A percentile compares a stretch with the other conserved stretches of the same genome.
Conservation (phyloP, 148 eudicot genomes). For the Dianthus caryophyllus region DNA sequence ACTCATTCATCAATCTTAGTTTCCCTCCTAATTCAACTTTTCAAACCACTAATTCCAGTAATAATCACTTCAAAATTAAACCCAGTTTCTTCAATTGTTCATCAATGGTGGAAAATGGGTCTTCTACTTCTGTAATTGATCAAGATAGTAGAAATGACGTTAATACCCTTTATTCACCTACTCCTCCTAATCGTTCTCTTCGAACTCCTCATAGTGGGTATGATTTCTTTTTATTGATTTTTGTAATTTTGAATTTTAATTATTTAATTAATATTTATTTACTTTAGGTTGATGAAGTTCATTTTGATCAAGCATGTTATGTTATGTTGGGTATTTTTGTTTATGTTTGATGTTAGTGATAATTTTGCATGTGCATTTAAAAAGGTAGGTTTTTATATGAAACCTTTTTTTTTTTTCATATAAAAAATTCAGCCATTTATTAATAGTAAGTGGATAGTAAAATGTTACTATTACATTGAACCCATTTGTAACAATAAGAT, state of each 20-base stretch:
- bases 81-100: not conserved
- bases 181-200: conserved; percentile 57
- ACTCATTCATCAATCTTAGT: conserved; percentile 6
- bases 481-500: no score
- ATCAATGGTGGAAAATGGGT: conserved; percentile 21
- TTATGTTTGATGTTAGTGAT: not conserved
- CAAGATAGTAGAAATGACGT: conserved; percentile 16
- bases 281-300: not conserved
- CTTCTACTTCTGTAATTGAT: conserved; percentile 8
- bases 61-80: no score
- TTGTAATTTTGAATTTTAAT: not conserved
- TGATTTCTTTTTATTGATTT: not conserved
- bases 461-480: no score
- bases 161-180: conserved; percentile 50
- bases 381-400: no score
- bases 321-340: no score
- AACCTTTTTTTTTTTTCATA: no score
- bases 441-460: no score
- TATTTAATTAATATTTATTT: not conserved
- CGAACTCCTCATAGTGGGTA: conserved; percentile 97
- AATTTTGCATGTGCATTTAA: no score
- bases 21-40: conserved; percentile 11
- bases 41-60: not conserved
- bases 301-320: not conserved
- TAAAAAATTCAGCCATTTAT: no score